Evolutionary conservation across 768 basidiomycete species (phyloP).

Genomic region (Lentinula sp.): DNA sequence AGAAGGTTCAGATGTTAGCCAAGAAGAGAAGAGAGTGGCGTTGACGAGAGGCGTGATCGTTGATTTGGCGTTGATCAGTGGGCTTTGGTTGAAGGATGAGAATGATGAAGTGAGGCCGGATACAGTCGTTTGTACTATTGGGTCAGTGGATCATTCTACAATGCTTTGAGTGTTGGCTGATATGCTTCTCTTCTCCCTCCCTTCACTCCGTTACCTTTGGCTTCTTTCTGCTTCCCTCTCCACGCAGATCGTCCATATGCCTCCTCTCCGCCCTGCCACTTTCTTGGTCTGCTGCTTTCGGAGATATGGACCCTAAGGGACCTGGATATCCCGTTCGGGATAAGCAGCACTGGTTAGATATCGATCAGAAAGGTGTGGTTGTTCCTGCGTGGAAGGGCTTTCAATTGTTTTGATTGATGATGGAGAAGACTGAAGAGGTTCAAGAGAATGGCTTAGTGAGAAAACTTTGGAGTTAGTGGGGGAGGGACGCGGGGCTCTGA

Average conservation of each 20-base stretch:
- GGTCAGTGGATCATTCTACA: slow-evolving; percentile 27
- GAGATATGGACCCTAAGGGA: slow-evolving; percentile 29
- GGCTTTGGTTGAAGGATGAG: slow-evolving; percentile 47
- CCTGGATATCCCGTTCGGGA: slow-evolving; percentile 41
- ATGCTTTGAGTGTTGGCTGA: neutral
- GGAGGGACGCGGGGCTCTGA: too few relatives aligned
- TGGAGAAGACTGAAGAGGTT: neutral
- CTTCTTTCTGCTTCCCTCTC: neutral
- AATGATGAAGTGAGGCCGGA: slow-evolving; percentile 27
- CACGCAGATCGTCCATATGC: slow-evolving; percentile 53
- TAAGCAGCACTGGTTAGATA: slow-evolving; percentile 53
- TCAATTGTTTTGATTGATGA: slow-evolving; percentile 19
- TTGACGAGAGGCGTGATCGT: slow-evolving; percentile 61
- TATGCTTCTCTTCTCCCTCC: neutral
- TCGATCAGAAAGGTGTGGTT: slow-evolving; percentile 53
- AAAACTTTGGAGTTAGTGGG: too few relatives aligned
- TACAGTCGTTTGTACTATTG: slow-evolving; percentile 52
- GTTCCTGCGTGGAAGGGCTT: slow-evolving; percentile 56
- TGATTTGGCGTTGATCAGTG: slow-evolving; percentile 61
- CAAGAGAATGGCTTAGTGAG: too few relatives aligned
- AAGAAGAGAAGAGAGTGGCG: slow-evolving; percentile 31
- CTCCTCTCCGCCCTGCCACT: slow-evolving; percentile 51
- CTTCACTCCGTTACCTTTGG: neutral
- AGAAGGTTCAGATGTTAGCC: slow-evolving; percentile 15
- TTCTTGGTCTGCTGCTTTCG: slow-evolving; percentile 62